phyloP scores from a whole-genome alignment of 306 rosid species.

The Herpetospermum pedunculosum region DNA sequence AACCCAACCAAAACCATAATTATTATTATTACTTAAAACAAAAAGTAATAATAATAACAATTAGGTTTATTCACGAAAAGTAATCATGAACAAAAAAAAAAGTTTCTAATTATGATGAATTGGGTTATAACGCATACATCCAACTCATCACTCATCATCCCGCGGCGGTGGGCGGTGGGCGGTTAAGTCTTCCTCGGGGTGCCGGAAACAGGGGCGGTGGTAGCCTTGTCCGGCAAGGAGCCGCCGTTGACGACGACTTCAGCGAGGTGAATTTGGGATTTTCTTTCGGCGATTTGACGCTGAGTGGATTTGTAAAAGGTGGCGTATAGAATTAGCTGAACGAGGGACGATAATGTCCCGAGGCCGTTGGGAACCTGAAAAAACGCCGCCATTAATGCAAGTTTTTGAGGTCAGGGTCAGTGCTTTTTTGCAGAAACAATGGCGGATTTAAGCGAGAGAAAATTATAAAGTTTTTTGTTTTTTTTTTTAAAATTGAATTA shows the following conservation, averaged over 20 bases:
- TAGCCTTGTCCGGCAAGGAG: background rate
- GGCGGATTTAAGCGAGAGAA: background rate
- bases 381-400: background rate
- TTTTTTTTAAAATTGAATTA: background rate
- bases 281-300: conserved; percentile 41
- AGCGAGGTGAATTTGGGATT: conserved; percentile 18
- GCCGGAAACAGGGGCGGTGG: background rate
- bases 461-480: background rate
- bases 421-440: background rate
- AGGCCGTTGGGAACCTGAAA: conserved; percentile 78
- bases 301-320: conserved; percentile 66
- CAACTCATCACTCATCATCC: no score
- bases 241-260: conserved; percentile 20
- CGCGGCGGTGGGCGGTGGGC: no score
- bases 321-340: conserved; percentile 66
- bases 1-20: background rate
- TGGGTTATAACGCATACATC: background rate
- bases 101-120: background rate
- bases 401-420: background rate
- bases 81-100: background rate
- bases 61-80: background rate
- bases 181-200: no score
- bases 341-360: conserved; percentile 40
- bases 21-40: background rate
- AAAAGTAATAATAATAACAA: background rate